These are phyloP conservation scores for Wallacemonas sp. DNA, from an alignment of 208 protist genomes.

Conservation along the genomic window DNA sequence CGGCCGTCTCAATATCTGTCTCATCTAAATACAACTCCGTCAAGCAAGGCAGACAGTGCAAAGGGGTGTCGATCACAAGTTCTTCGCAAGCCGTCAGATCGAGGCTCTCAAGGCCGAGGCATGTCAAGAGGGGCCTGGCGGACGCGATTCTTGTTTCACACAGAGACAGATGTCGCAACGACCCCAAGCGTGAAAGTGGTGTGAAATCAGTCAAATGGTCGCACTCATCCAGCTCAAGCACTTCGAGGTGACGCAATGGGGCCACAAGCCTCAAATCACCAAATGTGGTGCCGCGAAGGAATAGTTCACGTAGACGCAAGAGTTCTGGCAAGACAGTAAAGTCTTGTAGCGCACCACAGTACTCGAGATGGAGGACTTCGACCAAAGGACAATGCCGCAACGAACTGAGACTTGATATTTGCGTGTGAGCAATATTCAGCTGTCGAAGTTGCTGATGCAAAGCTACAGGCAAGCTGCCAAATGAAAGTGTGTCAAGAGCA, in stretches of 20 bases:
- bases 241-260: neutral
- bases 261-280: neutral
- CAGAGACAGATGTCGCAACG: neutral
- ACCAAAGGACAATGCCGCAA: neutral
- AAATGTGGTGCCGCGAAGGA: neutral
- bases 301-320: neutral
- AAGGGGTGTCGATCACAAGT: neutral
- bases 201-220: neutral
- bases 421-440: conserved; percentile 1
- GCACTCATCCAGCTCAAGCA: neutral
- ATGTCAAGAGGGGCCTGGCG: neutral
- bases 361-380: neutral
- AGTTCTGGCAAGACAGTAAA: neutral
- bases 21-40: neutral
- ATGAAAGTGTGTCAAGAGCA: neutral
- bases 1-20: neutral
- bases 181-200: neutral
- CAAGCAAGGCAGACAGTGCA: neutral
- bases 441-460: neutral
- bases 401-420: neutral
- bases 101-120: neutral
- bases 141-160: neutral
- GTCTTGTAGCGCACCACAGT: neutral
- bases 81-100: neutral
- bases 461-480: neutral